phyloP scores from a whole-genome alignment of 352 stramenopile species.

The Globisporangium uncinulatum region DNA sequence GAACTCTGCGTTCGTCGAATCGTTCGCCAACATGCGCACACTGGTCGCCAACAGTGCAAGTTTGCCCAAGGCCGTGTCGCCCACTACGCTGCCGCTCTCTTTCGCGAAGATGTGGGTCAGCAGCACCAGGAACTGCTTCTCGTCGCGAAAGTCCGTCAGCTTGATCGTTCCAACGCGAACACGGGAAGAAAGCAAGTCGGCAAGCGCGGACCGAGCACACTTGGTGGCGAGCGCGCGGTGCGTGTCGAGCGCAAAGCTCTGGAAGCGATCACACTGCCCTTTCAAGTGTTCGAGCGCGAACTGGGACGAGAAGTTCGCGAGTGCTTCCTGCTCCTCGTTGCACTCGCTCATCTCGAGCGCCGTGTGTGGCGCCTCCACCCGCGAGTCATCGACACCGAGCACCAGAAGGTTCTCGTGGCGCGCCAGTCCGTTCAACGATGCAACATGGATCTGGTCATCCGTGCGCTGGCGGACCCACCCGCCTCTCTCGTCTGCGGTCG shows the following conservation, averaged over 20 bases:
- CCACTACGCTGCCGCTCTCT: not conserved
- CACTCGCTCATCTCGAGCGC: slow-evolving; percentile 53
- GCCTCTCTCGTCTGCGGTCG: not conserved
- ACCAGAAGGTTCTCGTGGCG: slow-evolving; percentile 55
- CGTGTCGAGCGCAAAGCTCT: slow-evolving; percentile 57
- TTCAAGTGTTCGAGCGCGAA: slow-evolving; percentile 63
- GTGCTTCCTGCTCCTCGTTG: slow-evolving; percentile 45
- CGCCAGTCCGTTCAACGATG: slow-evolving; percentile 7
- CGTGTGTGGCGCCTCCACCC: slow-evolving; percentile 24
- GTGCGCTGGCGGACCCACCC: slow-evolving; percentile 46
- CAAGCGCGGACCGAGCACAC: slow-evolving; percentile 35
- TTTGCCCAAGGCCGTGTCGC: not conserved
- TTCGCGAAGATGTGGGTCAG: slow-evolving; percentile 33
- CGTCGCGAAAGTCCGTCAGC: slow-evolving; percentile 28
- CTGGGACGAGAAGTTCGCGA: slow-evolving; percentile 57
- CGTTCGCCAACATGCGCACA: slow-evolving; percentile 18
- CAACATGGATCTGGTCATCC: slow-evolving; percentile 30
- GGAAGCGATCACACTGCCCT: slow-evolving; percentile 45
- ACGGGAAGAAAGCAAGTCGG: slow-evolving; percentile 27
- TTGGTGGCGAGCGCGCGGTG: slow-evolving; percentile 60
- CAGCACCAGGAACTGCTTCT: slow-evolving; percentile 37
- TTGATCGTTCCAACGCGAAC: slow-evolving; percentile 7
- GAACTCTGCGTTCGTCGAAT: slow-evolving; percentile 16
- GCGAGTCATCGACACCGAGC: slow-evolving; percentile 48
- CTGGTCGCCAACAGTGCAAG: slow-evolving; percentile 17